Evolutionary conservation across 148 eudicot species (phyloP), one percentile per base, ranked within the genome.

Genomic region (Bassia scoparia): DNA sequence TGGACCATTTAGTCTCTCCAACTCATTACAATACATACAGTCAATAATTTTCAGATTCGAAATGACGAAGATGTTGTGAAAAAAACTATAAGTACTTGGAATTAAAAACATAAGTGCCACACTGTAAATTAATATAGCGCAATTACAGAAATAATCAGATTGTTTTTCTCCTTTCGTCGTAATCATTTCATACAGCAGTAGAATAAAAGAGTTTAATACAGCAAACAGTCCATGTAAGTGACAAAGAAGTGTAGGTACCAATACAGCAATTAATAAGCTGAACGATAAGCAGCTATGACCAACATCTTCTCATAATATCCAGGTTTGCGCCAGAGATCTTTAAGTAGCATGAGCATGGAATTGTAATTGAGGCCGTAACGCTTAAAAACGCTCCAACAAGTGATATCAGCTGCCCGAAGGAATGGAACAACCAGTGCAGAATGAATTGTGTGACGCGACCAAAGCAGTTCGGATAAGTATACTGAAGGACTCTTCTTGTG

Each of bases 261-360:
- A 76, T 12, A 82, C 58, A 14, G 78, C 74, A 68, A 82, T 78
- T 26, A 76, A 46, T 4, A 81, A 38, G 21, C 89, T 82, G 0
- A 83, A 35, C 23, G 69, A 26, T 73, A 83, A 56, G 79, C 78
- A 21, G 67, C 73, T 24, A 76, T 41, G 37, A 83, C 83, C 7
- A 78, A 38, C 29, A 78, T 37, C 37, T 34, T n/a, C 61, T 83
- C 87, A 7, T n/a, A n/a, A n/a, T n/a, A n/a, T n/a, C 63, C 41
- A 50, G 74, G 65, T 0, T 73, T 33, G 30, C 29, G 10, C 84
- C 85, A 2, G 84, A 78, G 21, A 87, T 85, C 84, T 86, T 87
- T 81, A 85, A 69, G 75, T 87, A 87, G 34, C 86, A 87, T 65
- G 85, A 74, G 75, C 91, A 83, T 1, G 89, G 91, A 24, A 87